Base-by-base conservation (phyloP, 192 early-diverging fungal species). In the Obelidium mucronatum region DNA sequence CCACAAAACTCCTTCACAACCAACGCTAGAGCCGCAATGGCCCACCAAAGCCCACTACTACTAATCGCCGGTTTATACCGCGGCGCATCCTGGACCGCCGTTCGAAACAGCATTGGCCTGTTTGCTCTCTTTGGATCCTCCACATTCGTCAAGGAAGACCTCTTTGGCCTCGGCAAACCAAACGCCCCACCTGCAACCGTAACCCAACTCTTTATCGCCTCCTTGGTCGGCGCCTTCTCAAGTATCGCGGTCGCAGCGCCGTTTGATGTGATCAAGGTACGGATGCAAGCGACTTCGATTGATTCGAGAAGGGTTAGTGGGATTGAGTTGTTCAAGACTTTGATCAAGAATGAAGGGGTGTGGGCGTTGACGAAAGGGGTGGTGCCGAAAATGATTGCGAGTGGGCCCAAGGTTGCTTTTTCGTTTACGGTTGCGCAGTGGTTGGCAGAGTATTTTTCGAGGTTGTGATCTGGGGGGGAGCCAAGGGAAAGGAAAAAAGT, bases 181-280 rank as follows among this genome's bases (percentile, higher is more conserved):
- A 87, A 80, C 84, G 88, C 89, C 82, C 30, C 69, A 19, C 69
- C 52, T 8, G 92, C 96, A 8, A 92, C 96, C 24, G 94, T 95
- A 81, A 82, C 92, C 71, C 96, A 97, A 77, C 94, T 92, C 86
- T 94, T 95, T 81, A 88, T 89, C 72, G 88, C 94, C 8, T 95
- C 94, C 36, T 91, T 96, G 62, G 93, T 90, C 62, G 96, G 95
- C 30, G 92, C 96, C 17, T 84, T 93, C 39, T 93, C 94, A 19
- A 94, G 93, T 59, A 92, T 97, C 78, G 91, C 92, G 8, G 91
- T 97, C 24, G 93, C 95, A 15, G 92, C 94, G 28, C 96, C 96
- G 8, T 88, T 97, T 78, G 96, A 97, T 82, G 95, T 97, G 17
- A 92, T 97, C 84, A 97, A 97, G 90, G 94, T 94, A n/a, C 91